Evolutionary conservation across 2,329 filamentous ascomycete species (phyloP).

Genomic region (Samsoniella hepiali): DNA sequence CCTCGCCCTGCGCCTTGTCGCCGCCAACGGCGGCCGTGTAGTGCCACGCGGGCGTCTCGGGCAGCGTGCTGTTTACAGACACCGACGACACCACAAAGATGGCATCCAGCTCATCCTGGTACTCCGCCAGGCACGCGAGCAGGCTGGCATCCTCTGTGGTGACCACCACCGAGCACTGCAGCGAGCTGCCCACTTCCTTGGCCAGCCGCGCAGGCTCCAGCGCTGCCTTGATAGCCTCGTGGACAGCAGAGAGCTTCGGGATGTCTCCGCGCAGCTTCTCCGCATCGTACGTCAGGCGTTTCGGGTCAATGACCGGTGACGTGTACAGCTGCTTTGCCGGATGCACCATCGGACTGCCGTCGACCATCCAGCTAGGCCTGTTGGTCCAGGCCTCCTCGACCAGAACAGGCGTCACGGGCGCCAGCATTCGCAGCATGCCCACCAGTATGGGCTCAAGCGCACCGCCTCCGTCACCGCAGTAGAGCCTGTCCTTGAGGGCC

Average conservation of each 20-base stretch:
- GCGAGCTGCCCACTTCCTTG: slow-evolving; percentile 74
- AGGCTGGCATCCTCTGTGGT: slow-evolving; percentile 38
- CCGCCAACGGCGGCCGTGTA: slow-evolving; percentile 44
- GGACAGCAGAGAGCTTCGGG: slow-evolving; percentile 50
- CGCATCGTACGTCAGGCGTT: slow-evolving; percentile 38
- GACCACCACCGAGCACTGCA: slow-evolving; percentile 71
- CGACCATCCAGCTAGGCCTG: slow-evolving; percentile 61
- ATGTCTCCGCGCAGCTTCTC: slow-evolving; percentile 41
- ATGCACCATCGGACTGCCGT: slow-evolving; percentile 37
- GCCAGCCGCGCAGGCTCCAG: slow-evolving; percentile 69
- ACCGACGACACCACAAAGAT: slow-evolving; percentile 71
- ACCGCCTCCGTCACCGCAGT: slow-evolving; percentile 72
- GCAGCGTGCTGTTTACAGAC: slow-evolving; percentile 39
- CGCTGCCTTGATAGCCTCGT: slow-evolving; percentile 67
- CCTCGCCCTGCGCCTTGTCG: slow-evolving; percentile 35
- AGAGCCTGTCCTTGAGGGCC: slow-evolving; percentile 84
- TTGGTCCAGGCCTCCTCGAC: slow-evolving; percentile 88
- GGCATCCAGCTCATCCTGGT: slow-evolving; percentile 52
- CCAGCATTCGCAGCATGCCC: slow-evolving; percentile 73
- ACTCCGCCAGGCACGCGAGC: slow-evolving; percentile 36
- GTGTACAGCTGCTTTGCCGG: slow-evolving; percentile 49
- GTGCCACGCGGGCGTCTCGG: slow-evolving; percentile 36
- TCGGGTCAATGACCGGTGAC: slow-evolving; percentile 40
- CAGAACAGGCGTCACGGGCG: slow-evolving; percentile 75
- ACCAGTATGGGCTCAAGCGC: slow-evolving; percentile 64